phyloP scores from a whole-genome alignment of 768 basidiomycete species.

The Neoboletus magnificus region DNA sequence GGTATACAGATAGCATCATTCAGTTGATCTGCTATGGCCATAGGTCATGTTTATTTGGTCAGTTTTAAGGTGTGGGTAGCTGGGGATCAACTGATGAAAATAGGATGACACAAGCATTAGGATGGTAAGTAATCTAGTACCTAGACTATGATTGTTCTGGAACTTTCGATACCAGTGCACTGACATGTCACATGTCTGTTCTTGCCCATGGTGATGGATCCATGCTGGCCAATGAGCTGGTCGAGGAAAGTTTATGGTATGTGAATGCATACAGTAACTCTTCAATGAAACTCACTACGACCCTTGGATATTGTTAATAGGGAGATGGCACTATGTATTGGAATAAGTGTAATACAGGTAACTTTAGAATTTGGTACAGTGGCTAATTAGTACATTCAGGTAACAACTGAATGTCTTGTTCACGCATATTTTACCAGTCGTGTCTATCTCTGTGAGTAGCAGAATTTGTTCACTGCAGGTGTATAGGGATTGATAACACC shows the following conservation, averaged over 20 bases:
- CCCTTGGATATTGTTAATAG: constrained; percentile 1
- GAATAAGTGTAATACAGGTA: constrained; percentile 11
- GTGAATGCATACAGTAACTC: neutral
- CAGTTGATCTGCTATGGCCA: neutral
- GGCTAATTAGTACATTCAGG: constrained; percentile 12
- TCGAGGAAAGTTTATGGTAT: neutral
- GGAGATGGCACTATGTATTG: constrained; percentile 10
- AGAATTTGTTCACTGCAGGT: neutral
- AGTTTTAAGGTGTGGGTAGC: neutral
- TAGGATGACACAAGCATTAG: constrained; percentile 19
- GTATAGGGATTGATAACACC: neutral
- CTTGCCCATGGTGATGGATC: constrained; percentile 1
- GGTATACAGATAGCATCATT: too few relatives aligned
- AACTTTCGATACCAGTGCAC: constrained; percentile 4
- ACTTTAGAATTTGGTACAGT: neutral
- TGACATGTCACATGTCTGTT: constrained; percentile 6
- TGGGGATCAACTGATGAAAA: constrained; percentile 1
- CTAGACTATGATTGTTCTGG: neutral
- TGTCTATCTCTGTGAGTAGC: constrained; percentile 21
- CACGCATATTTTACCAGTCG: constrained; percentile 23
- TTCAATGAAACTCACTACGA: neutral
- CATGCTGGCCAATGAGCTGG: neutral
- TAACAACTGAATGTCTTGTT: constrained; percentile 19
- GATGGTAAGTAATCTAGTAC: constrained; percentile 7
- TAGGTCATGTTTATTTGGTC: constrained; percentile 24